Conservation (phyloP, 495 filamentous ascomycete species). For the Tuber melanosporum region DNA sequence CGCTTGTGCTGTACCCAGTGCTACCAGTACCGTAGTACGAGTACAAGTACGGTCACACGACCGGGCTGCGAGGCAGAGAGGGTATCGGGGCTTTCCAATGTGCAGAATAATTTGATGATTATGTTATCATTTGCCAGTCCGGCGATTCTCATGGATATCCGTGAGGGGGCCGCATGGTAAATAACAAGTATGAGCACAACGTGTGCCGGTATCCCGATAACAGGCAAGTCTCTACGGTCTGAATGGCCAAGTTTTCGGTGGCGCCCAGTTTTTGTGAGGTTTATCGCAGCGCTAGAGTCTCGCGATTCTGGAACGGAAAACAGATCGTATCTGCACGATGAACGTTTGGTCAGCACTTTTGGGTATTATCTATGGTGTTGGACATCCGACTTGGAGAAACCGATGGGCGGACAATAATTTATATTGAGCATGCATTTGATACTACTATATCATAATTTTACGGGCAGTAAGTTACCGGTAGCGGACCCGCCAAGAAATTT, state of each 20-base stretch:
- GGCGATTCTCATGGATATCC: neutral
- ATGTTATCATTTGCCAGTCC: neutral
- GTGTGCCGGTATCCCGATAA: neutral
- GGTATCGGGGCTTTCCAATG: neutral
- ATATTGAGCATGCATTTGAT: neutral
- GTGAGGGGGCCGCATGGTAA: neutral
- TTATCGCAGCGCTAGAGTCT: neutral
- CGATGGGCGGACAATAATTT: neutral
- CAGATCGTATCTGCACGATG: neutral
- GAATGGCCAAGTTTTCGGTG: neutral
- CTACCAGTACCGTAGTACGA: no score
- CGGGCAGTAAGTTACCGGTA: neutral
- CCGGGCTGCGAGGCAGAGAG: neutral
- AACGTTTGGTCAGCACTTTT: neutral
- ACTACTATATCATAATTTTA: no score
- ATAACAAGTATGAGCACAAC: neutral
- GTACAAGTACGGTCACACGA: neutral
- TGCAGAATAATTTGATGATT: neutral
- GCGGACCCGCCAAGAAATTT: neutral
- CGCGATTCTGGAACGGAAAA: neutral
- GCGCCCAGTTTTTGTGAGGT: neutral
- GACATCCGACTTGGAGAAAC: neutral
- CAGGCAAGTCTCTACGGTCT: neutral
- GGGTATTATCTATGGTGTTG: neutral
- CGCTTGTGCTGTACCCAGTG: no score